phyloP scores from a whole-genome alignment of 495 filamentous ascomycete genomes.

The Parathielavia appendiculata region DNA sequence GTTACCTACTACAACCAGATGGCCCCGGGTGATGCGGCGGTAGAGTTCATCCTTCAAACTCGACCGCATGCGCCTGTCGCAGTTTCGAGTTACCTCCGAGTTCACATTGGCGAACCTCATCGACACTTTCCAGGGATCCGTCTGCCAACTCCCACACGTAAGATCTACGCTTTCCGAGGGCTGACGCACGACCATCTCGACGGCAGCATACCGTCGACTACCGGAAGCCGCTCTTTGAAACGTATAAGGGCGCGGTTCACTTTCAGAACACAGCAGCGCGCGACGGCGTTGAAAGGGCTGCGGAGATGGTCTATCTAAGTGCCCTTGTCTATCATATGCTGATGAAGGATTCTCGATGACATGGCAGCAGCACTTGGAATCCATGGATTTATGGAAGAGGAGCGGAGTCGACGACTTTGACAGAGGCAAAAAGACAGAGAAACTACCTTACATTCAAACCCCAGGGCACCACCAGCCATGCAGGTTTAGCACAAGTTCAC shows the following conservation, averaged over 20 bases:
- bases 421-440: not conserved
- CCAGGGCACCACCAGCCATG: not conserved
- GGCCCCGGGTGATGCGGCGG: not conserved
- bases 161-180: not conserved
- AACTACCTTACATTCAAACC: not conserved
- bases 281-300: not conserved
- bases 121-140: not conserved
- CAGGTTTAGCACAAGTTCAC: not conserved
- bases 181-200: not conserved
- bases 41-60: not conserved
- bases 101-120: not conserved
- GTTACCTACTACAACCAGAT: not conserved
- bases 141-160: not conserved
- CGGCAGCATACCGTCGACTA: not conserved
- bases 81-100: not conserved
- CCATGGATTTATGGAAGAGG: not conserved
- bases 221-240: not conserved
- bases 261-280: not conserved
- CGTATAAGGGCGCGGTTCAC: not conserved
- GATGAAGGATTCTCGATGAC: not conserved
- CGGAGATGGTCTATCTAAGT: not conserved
- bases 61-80: not conserved
- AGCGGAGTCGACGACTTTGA: not conserved
- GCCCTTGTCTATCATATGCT: not conserved
- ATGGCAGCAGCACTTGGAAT: not conserved